Percentiles rank a stretch among this genome's conserved stretches.
These are phyloP conservation scores for Gynochthodes officinalis DNA, from an alignment of 257 asterid genomes.

Conservation along the genomic window DNA sequence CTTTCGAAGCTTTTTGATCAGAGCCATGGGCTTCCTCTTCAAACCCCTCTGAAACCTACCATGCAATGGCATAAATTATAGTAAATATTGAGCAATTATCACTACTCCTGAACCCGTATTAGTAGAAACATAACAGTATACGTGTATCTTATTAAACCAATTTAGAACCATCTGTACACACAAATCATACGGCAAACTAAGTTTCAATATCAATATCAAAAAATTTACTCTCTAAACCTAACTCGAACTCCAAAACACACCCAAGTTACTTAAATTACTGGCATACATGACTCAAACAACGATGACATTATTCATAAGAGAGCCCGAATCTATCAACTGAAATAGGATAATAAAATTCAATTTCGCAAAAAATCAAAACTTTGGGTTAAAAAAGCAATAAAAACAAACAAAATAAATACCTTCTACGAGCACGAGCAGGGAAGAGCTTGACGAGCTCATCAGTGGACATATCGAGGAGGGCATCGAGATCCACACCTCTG, in stretches of 20 bases:
- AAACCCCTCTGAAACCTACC: conserved; percentile 72
- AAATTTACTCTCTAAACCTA: too few species aligned
- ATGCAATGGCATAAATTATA: neutral
- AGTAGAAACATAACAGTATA: neutral
- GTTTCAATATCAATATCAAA: too few species aligned
- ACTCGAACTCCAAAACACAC: too few species aligned
- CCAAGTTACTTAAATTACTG: too few species aligned
- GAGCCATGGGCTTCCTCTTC: conserved; percentile 84
- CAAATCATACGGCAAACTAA: too few species aligned
- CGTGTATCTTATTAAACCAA: too few species aligned
- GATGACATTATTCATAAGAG: too few species aligned
- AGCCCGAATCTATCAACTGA: neutral
- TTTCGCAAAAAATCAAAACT: neutral
- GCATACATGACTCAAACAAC: too few species aligned
- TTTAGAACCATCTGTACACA: neutral
- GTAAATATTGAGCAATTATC: neutral
- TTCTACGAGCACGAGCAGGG: conserved; percentile 69
- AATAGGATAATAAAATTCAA: too few species aligned
- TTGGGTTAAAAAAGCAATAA: neutral
- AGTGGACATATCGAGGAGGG: conserved; percentile 80
- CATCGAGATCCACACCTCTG: conserved; percentile 89
- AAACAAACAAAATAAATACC: conserved; percentile 24
- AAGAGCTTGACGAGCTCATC: conserved; percentile 87
- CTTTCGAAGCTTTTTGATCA: conserved; percentile 74
- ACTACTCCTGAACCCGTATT: neutral